Evolutionary conservation across 2,329 filamentous ascomycete genomes (phyloP).

Genomic region (Lachnellula hyalina): DNA sequence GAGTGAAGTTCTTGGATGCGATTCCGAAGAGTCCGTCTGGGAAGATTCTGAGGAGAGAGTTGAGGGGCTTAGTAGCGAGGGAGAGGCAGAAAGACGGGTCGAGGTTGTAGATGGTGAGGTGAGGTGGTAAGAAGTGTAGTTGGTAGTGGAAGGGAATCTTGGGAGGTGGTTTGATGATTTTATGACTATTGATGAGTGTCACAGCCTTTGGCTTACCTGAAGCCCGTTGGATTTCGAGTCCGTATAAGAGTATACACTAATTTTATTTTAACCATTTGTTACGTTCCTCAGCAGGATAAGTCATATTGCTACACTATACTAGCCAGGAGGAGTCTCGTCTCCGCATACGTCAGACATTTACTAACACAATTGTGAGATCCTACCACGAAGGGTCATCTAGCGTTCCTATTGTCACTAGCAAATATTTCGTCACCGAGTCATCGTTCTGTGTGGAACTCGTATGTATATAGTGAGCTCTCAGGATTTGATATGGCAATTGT

Average conservation of each 20-base stretch:
- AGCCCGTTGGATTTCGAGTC: too few relatives aligned
- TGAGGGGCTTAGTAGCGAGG: constrained; percentile 29
- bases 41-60: constrained; percentile 37
- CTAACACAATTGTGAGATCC: background rate
- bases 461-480: background rate
- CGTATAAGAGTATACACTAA: too few relatives aligned
- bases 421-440: background rate
- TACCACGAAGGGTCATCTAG: background rate
- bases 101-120: constrained; percentile 1
- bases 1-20: constrained; percentile 41
- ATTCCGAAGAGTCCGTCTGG: constrained; percentile 45
- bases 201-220: too few relatives aligned
- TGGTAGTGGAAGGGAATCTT: too few relatives aligned
- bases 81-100: constrained; percentile 12
- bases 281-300: too few relatives aligned
- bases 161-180: too few relatives aligned
- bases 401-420: background rate
- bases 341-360: background rate
- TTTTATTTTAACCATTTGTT: too few relatives aligned
- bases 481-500: background rate
- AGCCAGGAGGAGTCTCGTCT: background rate
- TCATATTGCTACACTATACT: background rate
- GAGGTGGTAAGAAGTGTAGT: background rate
- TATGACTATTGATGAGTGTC: too few relatives aligned
- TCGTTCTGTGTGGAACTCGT: background rate